Percentiles rank a stretch among this genome's conserved stretches.
Evolutionary conservation across 1,284 basidiomycete species (phyloP).

Genomic region (Cryptococcus hybrid): DNA sequence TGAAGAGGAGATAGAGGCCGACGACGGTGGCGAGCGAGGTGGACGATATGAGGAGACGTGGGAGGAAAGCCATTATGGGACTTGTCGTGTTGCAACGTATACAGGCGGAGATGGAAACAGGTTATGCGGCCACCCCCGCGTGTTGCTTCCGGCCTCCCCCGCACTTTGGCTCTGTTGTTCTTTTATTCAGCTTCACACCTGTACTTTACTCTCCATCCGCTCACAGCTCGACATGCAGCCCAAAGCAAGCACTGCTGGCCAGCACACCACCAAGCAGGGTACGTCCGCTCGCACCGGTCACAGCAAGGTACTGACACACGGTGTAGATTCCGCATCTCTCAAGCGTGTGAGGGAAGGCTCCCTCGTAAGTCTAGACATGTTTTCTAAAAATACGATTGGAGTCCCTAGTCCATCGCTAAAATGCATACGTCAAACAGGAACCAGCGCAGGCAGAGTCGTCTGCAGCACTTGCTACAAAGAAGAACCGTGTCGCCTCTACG

Average conservation of each 20-base stretch:
- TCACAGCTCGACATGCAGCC: too few species aligned
- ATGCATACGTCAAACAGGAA: conserved; percentile 12
- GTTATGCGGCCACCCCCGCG: not conserved
- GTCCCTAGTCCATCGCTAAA: not conserved
- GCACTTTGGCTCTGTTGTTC: not conserved
- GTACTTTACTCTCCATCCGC: too few species aligned
- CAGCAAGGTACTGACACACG: too few species aligned
- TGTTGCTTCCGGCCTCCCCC: too few species aligned
- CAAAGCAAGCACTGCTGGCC: not conserved
- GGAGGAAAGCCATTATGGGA: conserved; percentile 17
- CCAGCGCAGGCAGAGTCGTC: conserved; percentile 13
- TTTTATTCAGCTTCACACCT: not conserved
- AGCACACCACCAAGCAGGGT: conserved; percentile 1
- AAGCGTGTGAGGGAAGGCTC: conserved; percentile 47
- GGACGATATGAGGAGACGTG: conserved; percentile 22
- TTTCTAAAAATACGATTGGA: not conserved
- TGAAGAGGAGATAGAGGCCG: conserved; percentile 81
- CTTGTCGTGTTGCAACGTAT: conserved; percentile 3
- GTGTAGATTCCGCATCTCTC: conserved; percentile 18
- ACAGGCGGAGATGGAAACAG: conserved; percentile 1
- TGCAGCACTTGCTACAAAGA: conserved; percentile 30
- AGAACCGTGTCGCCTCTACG: conserved; percentile 38
- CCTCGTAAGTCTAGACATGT: conserved; percentile 20
- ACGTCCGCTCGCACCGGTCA: not conserved
- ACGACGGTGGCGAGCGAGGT: conserved; percentile 62